Base-by-base conservation (phyloP, 441 rosid species). In the Biscutella laevigata region DNA sequence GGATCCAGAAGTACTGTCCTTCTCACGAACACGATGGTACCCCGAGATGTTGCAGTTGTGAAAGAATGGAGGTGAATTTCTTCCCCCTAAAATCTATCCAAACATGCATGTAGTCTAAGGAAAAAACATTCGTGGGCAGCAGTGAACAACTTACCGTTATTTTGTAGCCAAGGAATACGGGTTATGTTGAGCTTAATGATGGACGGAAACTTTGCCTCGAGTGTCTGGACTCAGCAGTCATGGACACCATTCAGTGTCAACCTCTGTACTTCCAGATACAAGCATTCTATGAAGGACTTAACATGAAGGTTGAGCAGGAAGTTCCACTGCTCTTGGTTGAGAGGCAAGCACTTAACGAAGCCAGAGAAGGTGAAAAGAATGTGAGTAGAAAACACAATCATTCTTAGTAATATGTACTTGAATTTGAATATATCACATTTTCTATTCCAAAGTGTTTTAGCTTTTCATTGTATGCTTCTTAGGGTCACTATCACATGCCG, bases 401-500 rank as follows among this genome's bases (percentile, higher is more conserved):
- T 37, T 13, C 10, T n/a, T n/a, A 5, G 56, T 48, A 16, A 33
- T 19, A 33, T 3, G 12, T 46, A 20, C 7, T 57, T 21, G 57
- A 32, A 54, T 10, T 29, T 3, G 33, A 20, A n/a, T n/a, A n/a
- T 4, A 39, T 41, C 25, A 6, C 20, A 10, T 3, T 44, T 40
- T 11, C 17, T 17, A 34, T 38, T 49, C 20, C 57, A 0, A 52
- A 49, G 28, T 26, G 30, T 47, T 55, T 25, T n/a, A 42, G 30
- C 36, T 53, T 62, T 51, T 58, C 17, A 28, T 53, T 39, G 11
- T 50, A n/a, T n/a, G 41, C 35, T 45, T 66, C 57, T 57, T 17
- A 83, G 92, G 86, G 92, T 50, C 85, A 81, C 70, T 79, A 84
- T 72, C 92, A 84, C 74, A 81, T 81, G 82, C 92, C 92, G 15